Conservation (phyloP, 495 filamentous ascomycete genomes). For the Penicillium paradoxum region DNA sequence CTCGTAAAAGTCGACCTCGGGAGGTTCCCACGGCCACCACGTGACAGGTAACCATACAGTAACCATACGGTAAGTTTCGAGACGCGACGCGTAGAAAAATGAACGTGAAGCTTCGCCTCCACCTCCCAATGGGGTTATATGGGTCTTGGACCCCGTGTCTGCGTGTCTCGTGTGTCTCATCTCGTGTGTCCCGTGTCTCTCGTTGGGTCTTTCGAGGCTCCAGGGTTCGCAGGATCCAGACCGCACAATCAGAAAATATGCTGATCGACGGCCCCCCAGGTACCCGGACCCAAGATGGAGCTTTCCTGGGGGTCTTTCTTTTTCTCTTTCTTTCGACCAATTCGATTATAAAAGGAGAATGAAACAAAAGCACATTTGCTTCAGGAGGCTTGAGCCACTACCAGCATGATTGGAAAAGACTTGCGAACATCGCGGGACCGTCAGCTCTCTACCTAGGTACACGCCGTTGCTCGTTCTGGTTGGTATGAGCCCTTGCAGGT, state of each 20-base stretch:
- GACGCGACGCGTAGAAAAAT: slow-evolving; percentile 2
- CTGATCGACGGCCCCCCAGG: slow-evolving; percentile 1
- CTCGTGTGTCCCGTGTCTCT: no score
- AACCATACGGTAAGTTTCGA: neutral
- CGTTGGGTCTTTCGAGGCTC: neutral
- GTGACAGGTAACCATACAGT: no score
- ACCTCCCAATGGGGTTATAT: slow-evolving; percentile 9
- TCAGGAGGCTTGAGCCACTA: neutral
- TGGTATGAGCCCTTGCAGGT: slow-evolving; percentile 6
- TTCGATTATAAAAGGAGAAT: neutral
- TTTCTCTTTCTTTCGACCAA: neutral
- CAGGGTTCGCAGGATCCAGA: slow-evolving; percentile 4
- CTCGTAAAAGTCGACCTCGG: no score
- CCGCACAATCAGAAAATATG: slow-evolving; percentile 7
- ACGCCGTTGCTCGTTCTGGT: neutral
- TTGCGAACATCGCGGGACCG: no score
- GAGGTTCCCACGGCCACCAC: no score
- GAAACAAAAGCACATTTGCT: no score
- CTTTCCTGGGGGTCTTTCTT: neutral
- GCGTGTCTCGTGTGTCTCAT: no score
- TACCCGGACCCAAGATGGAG: neutral
- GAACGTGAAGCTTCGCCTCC: neutral
- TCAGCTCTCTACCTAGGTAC: no score
- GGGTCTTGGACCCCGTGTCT: neutral
- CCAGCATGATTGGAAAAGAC: neutral